A percentile compares a stretch with the other conserved stretches of the same genome.
These are phyloP conservation scores for Solanum peruvianum DNA, from an alignment of 257 asterid genomes.

Conservation along the genomic window DNA sequence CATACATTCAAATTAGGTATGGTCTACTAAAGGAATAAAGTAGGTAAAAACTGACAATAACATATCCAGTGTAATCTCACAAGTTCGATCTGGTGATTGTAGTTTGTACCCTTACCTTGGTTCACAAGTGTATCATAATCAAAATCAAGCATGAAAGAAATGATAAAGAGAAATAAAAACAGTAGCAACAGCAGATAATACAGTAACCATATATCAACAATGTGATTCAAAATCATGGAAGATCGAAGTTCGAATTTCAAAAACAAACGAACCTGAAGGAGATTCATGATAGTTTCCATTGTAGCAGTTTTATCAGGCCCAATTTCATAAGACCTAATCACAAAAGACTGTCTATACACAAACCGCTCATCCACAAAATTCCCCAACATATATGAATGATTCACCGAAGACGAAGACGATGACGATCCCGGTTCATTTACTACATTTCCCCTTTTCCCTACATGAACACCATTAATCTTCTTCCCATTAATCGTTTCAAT, in stretches of 20 bases:
- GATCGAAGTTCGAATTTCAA: not conserved
- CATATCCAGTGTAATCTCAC: not conserved
- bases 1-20: not conserved
- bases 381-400: slow-evolving; percentile 37
- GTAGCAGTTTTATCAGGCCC: slow-evolving; percentile 92
- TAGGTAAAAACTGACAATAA: not conserved
- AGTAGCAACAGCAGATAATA: not conserved
- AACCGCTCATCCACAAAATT: slow-evolving; percentile 47
- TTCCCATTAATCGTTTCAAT: slow-evolving; percentile 40
- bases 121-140: not conserved
- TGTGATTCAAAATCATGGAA: not conserved
- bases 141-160: not conserved
- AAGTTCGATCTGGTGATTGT: not conserved
- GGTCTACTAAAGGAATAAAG: not conserved
- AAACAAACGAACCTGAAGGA: slow-evolving; percentile 45
- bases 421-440: slow-evolving; percentile 1
- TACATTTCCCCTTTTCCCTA: slow-evolving; percentile 6
- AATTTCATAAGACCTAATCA: slow-evolving; percentile 82
- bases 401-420: not conserved
- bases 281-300: slow-evolving; percentile 89
- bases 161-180: too few species aligned
- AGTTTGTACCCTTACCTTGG: not conserved
- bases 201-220: not conserved
- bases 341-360: slow-evolving; percentile 62
- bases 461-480: slow-evolving; percentile 47